Evolutionary conservation across 1,284 basidiomycete species (phyloP), one percentile per base, ranked within the genome.

Genomic region (Veloboletus limbatus): DNA sequence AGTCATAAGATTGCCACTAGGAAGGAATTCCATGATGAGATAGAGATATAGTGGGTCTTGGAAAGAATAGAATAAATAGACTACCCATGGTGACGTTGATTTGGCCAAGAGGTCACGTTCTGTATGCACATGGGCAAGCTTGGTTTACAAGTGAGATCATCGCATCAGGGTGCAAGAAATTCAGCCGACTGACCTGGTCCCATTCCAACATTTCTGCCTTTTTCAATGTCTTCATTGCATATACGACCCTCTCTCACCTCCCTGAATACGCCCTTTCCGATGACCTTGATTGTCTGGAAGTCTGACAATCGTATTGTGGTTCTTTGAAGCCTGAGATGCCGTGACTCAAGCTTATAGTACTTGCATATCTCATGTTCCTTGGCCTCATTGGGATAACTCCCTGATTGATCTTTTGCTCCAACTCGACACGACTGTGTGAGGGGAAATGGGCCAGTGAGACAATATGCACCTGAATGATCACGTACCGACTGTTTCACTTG

Each of bases 21-120:
- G 96, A 47, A 99, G 75, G 71, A 97, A 99, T 68, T 99, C 97
- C 96, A 99, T 99, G 71, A 99, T 89, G 47, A 99, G 78, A 70
- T 98, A 99, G 24, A 99, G 47, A 99, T 78, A 70, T 98, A 99
- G 24, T 99, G 79, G 58, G 92, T 96, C 30, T 89, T 99, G 96
- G 76, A 99, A 99, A 9, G 95, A 97, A 71, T 98, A 99, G 72
- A 86, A 98, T 8, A 99, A 78, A 65, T 97, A 92, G 16, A 97
- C 97, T 26, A 99, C 96, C 95, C 97, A 99, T 37, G 86, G 84
- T 39, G 95, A 97, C 67, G 97, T 92, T 48, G 92, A 95, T 71
- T 98, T 94, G 22, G 97, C 96, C 11, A 99, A 79, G 38, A 99
- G 93, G 62, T 99, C 97, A 55, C 78, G 74, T 60, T 82, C 81